Evolutionary conservation across 2,329 filamentous ascomycete genomes (phyloP).

Genomic region (Colletotrichum sp.): DNA sequence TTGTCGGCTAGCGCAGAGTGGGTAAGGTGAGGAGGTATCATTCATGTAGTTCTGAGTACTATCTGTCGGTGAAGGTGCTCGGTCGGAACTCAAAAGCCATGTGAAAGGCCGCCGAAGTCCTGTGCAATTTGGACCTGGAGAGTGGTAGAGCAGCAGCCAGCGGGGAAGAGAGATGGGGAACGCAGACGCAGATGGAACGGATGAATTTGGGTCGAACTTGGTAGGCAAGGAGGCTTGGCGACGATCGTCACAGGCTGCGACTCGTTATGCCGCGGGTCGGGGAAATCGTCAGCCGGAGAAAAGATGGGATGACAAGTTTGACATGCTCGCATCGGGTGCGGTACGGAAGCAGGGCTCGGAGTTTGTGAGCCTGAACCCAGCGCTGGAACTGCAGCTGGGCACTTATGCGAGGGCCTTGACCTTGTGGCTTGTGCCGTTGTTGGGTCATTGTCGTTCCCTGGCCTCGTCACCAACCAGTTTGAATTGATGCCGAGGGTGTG

Average conservation of each 20-base stretch:
- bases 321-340: background rate
- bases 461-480: background rate
- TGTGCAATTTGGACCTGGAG: background rate
- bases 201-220: background rate
- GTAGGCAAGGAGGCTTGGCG: background rate
- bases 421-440: background rate
- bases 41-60: background rate
- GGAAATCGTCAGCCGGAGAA: slow-evolving; percentile 14
- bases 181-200: background rate
- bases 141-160: background rate
- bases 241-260: slow-evolving; percentile 16
- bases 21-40: background rate
- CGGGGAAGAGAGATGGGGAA: background rate
- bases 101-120: background rate
- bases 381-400: background rate
- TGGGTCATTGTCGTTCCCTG: background rate
- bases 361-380: background rate
- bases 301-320: slow-evolving; percentile 20
- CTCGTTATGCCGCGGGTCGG: slow-evolving; percentile 19
- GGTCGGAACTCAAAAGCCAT: background rate
- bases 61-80: background rate
- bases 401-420: background rate
- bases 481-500: background rate
- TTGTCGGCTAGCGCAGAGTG: background rate
- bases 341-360: background rate